Conservation (phyloP, 1,284 basidiomycete genomes). For the Trichosporon coremiiforme region DNA sequence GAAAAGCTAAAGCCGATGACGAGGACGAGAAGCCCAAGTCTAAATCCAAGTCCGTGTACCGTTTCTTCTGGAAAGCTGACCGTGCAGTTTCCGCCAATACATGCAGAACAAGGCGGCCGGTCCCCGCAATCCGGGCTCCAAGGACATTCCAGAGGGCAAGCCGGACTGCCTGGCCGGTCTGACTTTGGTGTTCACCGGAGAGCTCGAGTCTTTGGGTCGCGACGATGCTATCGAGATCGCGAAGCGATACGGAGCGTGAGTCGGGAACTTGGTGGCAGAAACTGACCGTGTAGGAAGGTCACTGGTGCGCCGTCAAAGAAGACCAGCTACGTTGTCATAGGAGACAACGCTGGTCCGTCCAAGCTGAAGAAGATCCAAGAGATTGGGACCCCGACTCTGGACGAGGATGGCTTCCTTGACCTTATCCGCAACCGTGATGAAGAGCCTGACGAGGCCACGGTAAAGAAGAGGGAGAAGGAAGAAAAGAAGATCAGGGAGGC, state of each 20-base stretch:
- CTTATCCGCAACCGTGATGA: conserved; percentile 69
- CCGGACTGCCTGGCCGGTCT: conserved; percentile 83
- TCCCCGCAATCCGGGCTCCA: conserved; percentile 67
- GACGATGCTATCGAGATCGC: conserved; percentile 86
- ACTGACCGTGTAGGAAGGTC: conserved; percentile 66
- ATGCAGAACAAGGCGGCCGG: conserved; percentile 67
- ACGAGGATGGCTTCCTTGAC: conserved; percentile 84
- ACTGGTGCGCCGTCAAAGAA: conserved; percentile 84
- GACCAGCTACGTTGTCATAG: conserved; percentile 87
- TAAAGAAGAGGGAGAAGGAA: conserved; percentile 70
- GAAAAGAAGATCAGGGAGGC: conserved; percentile 60
- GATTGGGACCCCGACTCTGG: conserved; percentile 71
- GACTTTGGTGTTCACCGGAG: conserved; percentile 94
- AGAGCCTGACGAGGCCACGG: conserved; percentile 68
- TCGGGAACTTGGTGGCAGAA: conserved; percentile 15
- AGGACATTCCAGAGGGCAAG: conserved; percentile 74
- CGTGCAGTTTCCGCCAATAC: conserved; percentile 60
- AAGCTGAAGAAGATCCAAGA: conserved; percentile 85
- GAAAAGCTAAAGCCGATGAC: not conserved
- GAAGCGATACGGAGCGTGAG: conserved; percentile 89
- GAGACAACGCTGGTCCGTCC: conserved; percentile 80
- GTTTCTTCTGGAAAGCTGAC: conserved; percentile 18
- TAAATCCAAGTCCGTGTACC: conserved; percentile 47
- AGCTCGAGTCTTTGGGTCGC: conserved; percentile 80
- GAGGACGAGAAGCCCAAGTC: conserved; percentile 37